Base-by-base conservation (phyloP, 371 early-diverging fungal species). In the Mortierella sp. region DNA sequence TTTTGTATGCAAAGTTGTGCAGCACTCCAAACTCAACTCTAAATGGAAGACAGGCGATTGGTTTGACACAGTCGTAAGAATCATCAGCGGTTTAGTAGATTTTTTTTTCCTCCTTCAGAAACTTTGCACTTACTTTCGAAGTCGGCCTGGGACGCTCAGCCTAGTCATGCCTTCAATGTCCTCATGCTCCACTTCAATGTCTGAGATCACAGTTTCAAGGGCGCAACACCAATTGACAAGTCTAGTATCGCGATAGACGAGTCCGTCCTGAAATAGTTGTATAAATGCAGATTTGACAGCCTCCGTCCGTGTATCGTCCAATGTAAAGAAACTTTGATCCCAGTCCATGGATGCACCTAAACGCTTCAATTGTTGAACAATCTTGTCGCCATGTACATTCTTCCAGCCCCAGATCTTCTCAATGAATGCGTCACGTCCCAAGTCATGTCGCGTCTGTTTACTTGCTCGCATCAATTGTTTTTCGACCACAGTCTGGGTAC, bases 221-320 rank as follows among this genome's bases (percentile, higher is more conserved):
- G 92, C 93, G 73, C 95, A 93, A 78, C 97, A 97, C 97, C 97
- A 99, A 83, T 98, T 97, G 32, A 98, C 97, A 5, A 98, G 89
- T 22, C 96, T 89, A 30, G 93, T 94, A 45, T 94, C 96, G 45
- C 99, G 87, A 87, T 97, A 98, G 43, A 99, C 95, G 32, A 96
- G 84, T 0, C 97, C 97, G 66, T 97, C 94, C 49, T 94, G 89
- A 84, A 93, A 93, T 32, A 98, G 84, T 30, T 86, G 88, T 52
- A 96, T 92, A 83, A 99, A 99, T 0, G 98, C 96, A 65, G 95
- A 94, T 54, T 86, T 91, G 28, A 98, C 99, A 12, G 96, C 94
- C 39, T 88, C 83, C 39, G 85, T 90, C 10, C 96, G 88, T 16
- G 83, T 76, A 18, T 87, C 86, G 78, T 99, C 99, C 92, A 99